phyloP scores from a whole-genome alignment of 2,329 filamentous ascomycete genomes.

The Pseudogymnoascus sp. region DNA sequence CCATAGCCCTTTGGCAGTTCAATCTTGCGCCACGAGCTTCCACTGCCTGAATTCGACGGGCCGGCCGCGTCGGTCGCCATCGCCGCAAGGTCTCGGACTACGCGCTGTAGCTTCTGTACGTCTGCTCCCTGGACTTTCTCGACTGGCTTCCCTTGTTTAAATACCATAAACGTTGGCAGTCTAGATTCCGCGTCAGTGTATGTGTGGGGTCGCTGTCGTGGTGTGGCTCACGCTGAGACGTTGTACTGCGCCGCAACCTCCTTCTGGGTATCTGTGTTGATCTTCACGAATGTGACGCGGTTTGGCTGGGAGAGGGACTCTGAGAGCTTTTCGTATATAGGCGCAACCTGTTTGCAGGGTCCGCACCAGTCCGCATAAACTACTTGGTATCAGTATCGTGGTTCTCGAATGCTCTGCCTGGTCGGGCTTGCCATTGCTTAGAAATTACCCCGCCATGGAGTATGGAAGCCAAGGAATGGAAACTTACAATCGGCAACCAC shows the following conservation, averaged over 20 bases:
- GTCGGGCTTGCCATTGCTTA: neutral
- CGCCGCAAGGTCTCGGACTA: constrained; percentile 55
- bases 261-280: constrained; percentile 71
- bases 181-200: constrained; percentile 25
- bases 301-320: constrained; percentile 59
- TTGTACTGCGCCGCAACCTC: constrained; percentile 65
- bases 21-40: constrained; percentile 61
- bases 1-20: constrained; percentile 69
- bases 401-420: constrained; percentile 10
- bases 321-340: constrained; percentile 72
- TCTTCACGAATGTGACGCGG: constrained; percentile 73
- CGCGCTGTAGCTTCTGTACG: constrained; percentile 56
- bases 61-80: constrained; percentile 49
- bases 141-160: constrained; percentile 59
- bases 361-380: constrained; percentile 84
- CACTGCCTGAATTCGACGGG: constrained; percentile 31
- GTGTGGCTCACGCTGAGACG: constrained; percentile 50
- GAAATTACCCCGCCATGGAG: constrained; percentile 16
- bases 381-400: constrained; percentile 30
- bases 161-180: constrained; percentile 87
- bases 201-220: neutral
- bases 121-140: constrained; percentile 69
- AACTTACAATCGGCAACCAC: constrained; percentile 83
- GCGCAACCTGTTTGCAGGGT: constrained; percentile 76
- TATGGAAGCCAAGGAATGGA: constrained; percentile 22